Conservation (phyloP, 352 stramenopile species). For the Phytophthora sp. region DNA sequence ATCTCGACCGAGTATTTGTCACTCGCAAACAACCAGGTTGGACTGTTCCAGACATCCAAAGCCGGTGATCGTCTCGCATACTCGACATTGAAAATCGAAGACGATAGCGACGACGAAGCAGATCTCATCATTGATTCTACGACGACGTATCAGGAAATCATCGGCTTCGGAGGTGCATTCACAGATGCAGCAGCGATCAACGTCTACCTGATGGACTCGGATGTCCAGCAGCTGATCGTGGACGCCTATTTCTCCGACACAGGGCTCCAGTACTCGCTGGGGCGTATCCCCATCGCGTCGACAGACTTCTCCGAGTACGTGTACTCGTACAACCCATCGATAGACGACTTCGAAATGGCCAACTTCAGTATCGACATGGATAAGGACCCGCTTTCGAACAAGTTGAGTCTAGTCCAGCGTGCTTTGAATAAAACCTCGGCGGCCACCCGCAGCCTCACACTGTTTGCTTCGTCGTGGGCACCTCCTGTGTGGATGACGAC, state of each 20-base stretch:
- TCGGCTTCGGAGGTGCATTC: constrained; percentile 92
- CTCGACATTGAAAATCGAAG: constrained; percentile 36
- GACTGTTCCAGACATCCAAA: constrained; percentile 58
- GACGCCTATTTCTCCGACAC: constrained; percentile 85
- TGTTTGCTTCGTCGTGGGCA: constrained; percentile 86
- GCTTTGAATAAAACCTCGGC: constrained; percentile 40
- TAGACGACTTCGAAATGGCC: constrained; percentile 74
- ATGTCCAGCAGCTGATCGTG: constrained; percentile 65
- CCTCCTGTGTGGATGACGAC: constrained; percentile 84
- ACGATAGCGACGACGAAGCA: constrained; percentile 31
- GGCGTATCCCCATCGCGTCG: constrained; percentile 86
- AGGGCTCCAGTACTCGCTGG: constrained; percentile 86
- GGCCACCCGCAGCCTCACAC: constrained; percentile 27
- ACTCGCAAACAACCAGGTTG: constrained; percentile 37
- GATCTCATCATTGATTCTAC: constrained; percentile 59
- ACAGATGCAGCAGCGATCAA: constrained; percentile 89
- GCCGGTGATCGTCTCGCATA: constrained; percentile 54
- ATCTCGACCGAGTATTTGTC: constrained; percentile 39
- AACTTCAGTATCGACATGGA: constrained; percentile 89
- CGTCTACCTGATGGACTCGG: constrained; percentile 61
- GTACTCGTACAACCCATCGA: constrained; percentile 83
- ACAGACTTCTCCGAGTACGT: constrained; percentile 83
- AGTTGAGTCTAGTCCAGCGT: constrained; percentile 59
- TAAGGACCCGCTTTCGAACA: constrained; percentile 55
- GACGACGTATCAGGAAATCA: constrained; percentile 78